Conservation (phyloP, 768 basidiomycete species). For the Sarcodon sp. region DNA sequence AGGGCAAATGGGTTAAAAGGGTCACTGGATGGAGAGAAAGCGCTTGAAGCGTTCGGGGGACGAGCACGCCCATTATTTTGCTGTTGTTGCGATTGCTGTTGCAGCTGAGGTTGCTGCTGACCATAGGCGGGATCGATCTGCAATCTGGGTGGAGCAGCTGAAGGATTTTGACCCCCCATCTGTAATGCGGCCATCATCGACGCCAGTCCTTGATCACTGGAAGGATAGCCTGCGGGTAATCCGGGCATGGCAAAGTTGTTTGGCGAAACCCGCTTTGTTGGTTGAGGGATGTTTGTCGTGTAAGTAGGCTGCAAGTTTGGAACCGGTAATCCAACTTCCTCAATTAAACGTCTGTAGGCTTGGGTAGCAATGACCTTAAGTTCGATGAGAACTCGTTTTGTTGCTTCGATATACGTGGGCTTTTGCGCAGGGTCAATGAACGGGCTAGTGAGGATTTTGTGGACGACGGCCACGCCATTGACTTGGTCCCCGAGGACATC, state of each 20-base stretch:
- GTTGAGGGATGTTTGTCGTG: slow-evolving; percentile 42
- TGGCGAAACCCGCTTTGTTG: slow-evolving; percentile 38
- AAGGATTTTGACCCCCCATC: slow-evolving; percentile 81
- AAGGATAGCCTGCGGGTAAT: slow-evolving; percentile 66
- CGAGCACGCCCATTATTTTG: slow-evolving; percentile 30
- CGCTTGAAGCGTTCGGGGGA: slow-evolving; percentile 23
- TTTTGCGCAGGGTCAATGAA: slow-evolving; percentile 69
- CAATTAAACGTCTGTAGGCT: slow-evolving; percentile 85
- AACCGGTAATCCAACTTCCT: slow-evolving; percentile 88
- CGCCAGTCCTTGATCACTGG: slow-evolving; percentile 74
- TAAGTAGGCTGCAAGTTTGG: slow-evolving; percentile 80
- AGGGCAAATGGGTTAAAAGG: slow-evolving; percentile 47
- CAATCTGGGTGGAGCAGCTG: slow-evolving; percentile 63
- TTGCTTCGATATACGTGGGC: slow-evolving; percentile 65
- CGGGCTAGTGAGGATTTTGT: slow-evolving; percentile 83
- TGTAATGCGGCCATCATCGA: slow-evolving; percentile 91
- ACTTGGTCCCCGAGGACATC: slow-evolving; percentile 96
- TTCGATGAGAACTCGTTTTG: slow-evolving; percentile 81
- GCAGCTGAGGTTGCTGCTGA: slow-evolving; percentile 10
- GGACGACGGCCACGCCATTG: slow-evolving; percentile 85
- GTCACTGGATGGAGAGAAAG: slow-evolving; percentile 37
- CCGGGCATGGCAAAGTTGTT: slow-evolving; percentile 58
- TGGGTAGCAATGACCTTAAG: slow-evolving; percentile 92
- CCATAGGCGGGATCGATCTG: slow-evolving; percentile 58
- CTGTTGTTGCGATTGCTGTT: neutral